Evolutionary conservation across 1,284 basidiomycete genomes (phyloP).

Genomic region (Ustilago trichophora): DNA sequence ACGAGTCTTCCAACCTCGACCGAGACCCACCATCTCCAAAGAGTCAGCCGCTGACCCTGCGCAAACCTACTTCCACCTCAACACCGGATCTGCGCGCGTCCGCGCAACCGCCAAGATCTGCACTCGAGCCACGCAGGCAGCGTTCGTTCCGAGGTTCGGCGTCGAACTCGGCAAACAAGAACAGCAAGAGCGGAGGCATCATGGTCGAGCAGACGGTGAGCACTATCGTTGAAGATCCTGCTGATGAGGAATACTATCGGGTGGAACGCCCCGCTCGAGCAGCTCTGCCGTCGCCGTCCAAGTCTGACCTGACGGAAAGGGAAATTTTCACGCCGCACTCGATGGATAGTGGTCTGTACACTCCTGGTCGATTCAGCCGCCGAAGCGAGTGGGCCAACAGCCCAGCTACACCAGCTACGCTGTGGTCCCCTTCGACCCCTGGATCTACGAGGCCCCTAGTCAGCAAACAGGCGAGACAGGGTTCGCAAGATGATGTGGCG

Average conservation of each 20-base stretch:
- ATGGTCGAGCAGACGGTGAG: constrained; percentile 35
- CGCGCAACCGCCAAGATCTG: neutral
- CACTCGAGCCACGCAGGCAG: constrained; percentile 5
- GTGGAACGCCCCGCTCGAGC: constrained; percentile 11
- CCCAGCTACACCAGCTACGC: constrained; percentile 14
- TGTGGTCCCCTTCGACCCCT: constrained; percentile 20
- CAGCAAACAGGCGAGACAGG: neutral
- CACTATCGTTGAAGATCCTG: constrained; percentile 27
- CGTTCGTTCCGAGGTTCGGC: constrained; percentile 5
- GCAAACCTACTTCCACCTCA: constrained; percentile 2
- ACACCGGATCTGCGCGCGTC: constrained; percentile 18
- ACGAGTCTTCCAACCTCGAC: neutral
- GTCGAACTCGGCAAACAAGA: constrained; percentile 8
- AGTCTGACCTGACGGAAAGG: constrained; percentile 4
- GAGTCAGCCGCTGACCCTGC: constrained; percentile 10
- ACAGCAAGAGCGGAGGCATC: constrained; percentile 14
- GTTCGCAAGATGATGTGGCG: neutral
- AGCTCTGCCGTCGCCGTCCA: constrained; percentile 1
- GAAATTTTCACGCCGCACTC: constrained; percentile 7
- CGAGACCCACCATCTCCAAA: constrained; percentile 3
- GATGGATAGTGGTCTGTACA: constrained; percentile 1
- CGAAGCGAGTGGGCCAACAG: constrained; percentile 11
- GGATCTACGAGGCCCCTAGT: constrained; percentile 1
- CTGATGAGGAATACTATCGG: constrained; percentile 13
- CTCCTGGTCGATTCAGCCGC: constrained; percentile 4